A percentile compares a stretch with the other conserved stretches of the same genome.
phyloP scores from a whole-genome alignment of 148 eudicot species.

The Camellia granthamiana region DNA sequence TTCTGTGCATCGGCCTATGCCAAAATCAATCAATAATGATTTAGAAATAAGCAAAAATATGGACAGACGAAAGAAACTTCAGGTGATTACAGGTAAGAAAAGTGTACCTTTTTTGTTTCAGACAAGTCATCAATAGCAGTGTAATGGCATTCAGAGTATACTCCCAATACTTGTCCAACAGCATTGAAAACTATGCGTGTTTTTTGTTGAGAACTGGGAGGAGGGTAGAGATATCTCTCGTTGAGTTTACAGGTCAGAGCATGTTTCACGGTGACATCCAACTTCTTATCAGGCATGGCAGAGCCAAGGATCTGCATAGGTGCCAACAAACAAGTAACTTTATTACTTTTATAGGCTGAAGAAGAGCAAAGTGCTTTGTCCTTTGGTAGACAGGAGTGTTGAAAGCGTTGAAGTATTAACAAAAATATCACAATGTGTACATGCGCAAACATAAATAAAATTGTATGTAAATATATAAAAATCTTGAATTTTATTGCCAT shows the following conservation, averaged over 20 bases:
- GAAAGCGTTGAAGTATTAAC: background rate
- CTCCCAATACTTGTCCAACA: conserved; percentile 23
- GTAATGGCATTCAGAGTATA: conserved; percentile 7
- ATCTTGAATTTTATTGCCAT: background rate
- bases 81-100: background rate
- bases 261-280: conserved; percentile 19
- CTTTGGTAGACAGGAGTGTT: background rate
- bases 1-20: conserved; percentile 21
- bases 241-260: conserved; percentile 25
- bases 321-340: background rate
- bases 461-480: background rate
- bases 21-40: background rate
- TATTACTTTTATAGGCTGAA: background rate
- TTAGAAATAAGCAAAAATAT: background rate
- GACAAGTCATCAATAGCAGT: conserved; percentile 13
- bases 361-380: background rate
- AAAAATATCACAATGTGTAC: too few relatives aligned
- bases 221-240: conserved; percentile 10
- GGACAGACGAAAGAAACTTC: background rate
- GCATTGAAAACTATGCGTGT: conserved; percentile 19
- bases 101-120: conserved; percentile 23
- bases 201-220: conserved; percentile 12
- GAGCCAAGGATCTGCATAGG: conserved; percentile 21
- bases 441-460: too few relatives aligned
- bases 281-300: conserved; percentile 11